A percentile compares a stretch with the other conserved stretches of the same genome.
phyloP scores from a whole-genome alignment of 306 rosid species.

The Pyrus pyrifolia region DNA sequence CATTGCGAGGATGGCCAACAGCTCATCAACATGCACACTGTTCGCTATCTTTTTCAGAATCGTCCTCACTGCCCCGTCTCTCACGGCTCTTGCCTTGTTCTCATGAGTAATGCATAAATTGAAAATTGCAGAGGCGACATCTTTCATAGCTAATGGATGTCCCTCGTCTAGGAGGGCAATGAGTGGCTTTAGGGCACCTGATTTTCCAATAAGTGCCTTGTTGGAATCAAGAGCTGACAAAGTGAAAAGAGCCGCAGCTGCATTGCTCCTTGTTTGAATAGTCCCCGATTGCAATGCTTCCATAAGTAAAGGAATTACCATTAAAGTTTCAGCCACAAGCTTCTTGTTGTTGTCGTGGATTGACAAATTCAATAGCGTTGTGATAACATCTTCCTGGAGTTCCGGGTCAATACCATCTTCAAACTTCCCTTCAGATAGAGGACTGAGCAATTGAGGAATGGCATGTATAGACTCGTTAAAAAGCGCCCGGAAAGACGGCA shows the following conservation, averaged over 20 bases:
- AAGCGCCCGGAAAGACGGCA: constrained; percentile 69
- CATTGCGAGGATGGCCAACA: constrained; percentile 67
- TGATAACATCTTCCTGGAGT: constrained; percentile 82
- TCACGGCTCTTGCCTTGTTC: constrained; percentile 73
- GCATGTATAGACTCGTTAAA: constrained; percentile 63
- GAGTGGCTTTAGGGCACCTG: constrained; percentile 64
- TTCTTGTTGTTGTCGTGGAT: constrained; percentile 85
- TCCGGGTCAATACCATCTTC: constrained; percentile 32
- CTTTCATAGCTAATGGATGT: constrained; percentile 65
- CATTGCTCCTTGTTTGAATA: constrained; percentile 69
- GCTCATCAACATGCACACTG: constrained; percentile 50
- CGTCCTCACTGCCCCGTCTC: constrained; percentile 59
- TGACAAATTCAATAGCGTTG: constrained; percentile 78
- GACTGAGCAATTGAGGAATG: constrained; percentile 61
- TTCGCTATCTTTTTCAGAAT: constrained; percentile 50
- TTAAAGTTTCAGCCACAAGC: constrained; percentile 72
- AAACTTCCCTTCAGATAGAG: constrained; percentile 43
- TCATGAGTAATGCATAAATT: constrained; percentile 62
- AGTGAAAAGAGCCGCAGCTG: constrained; percentile 88
- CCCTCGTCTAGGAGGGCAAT: constrained; percentile 78
- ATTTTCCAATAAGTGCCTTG: constrained; percentile 76
- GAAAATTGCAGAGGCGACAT: constrained; percentile 82
- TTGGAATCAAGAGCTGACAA: constrained; percentile 88
- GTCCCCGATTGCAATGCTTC: constrained; percentile 73
- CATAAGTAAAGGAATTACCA: constrained; percentile 53